Evolutionary conservation across 177 flowering plant species (phyloP).

Genomic region (Vitis hybrid): DNA sequence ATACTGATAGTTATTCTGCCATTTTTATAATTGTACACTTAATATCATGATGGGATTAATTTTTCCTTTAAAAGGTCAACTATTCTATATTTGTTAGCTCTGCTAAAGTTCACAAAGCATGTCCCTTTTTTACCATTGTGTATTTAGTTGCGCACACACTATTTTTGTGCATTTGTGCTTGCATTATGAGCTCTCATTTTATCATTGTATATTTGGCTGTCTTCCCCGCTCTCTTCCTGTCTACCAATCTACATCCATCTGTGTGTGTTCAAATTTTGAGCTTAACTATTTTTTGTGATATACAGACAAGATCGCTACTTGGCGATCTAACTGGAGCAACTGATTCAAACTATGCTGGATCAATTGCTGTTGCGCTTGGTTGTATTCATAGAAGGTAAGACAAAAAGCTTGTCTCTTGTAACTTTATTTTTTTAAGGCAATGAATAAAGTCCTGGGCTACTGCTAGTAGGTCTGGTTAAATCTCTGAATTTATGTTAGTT

Average conservation of each 20-base stretch:
- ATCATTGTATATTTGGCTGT: neutral
- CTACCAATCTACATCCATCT: too few species aligned
- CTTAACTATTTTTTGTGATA: constrained; percentile 8
- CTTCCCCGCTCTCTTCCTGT: too few species aligned
- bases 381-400: constrained; percentile 89
- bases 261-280: neutral
- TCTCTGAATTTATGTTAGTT: too few species aligned
- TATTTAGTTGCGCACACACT: too few species aligned
- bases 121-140: neutral
- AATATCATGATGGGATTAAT: too few species aligned
- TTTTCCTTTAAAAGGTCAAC: too few species aligned
- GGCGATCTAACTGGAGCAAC: constrained; percentile 58
- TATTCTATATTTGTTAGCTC: too few species aligned
- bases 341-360: constrained; percentile 74
- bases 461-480: too few species aligned
- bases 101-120: neutral
- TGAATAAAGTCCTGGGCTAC: too few species aligned
- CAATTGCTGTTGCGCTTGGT: constrained; percentile 87
- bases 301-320: constrained; percentile 69
- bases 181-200: too few species aligned
- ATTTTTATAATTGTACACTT: neutral
- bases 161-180: too few species aligned
- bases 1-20: constrained; percentile 1
- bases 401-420: neutral
- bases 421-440: neutral